Percentiles rank a stretch among this genome's conserved stretches.
These are phyloP conservation scores for Magnusiomyces sp. DNA, from an alignment of 1,139 yeast genomes.

Conservation along the genomic window DNA sequence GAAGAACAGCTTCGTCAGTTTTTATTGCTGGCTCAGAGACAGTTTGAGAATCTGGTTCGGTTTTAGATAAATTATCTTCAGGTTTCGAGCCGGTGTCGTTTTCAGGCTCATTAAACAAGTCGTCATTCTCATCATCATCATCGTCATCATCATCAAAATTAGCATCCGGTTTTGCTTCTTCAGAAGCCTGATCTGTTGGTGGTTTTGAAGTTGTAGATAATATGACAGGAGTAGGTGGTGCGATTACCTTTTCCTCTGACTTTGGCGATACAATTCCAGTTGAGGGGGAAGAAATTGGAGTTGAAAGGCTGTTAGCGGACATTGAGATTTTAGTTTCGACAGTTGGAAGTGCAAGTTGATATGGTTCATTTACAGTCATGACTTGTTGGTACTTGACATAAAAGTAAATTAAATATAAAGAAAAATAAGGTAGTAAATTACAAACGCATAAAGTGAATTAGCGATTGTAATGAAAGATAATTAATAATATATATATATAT, in stretches of 20 bases:
- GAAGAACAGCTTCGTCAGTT: neutral
- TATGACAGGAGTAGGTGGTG: neutral
- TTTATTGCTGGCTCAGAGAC: neutral
- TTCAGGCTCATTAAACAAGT: conserved; percentile 3
- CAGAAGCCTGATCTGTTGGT: conserved; percentile 1
- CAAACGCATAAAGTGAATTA: neutral
- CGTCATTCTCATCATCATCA: conserved; percentile 5
- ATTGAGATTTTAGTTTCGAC: neutral
- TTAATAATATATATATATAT: neutral
- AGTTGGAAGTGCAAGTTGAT: conserved; percentile 2
- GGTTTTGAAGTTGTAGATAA: neutral
- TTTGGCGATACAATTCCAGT: neutral
- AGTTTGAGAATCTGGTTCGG: neutral
- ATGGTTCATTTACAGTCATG: conserved; percentile 1
- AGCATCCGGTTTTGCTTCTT: neutral
- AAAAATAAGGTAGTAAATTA: neutral
- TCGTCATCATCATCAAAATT: neutral
- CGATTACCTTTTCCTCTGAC: neutral
- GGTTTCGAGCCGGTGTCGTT: neutral
- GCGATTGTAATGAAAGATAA: neutral
- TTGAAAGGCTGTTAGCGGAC: conserved; percentile 1
- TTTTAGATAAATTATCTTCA: neutral
- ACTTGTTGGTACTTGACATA: conserved; percentile 3
- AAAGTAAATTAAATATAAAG: neutral
- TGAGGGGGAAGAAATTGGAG: conserved; percentile 7